These are phyloP conservation scores for Azolla pinnata DNA, from an alignment of 75 land plant genomes.

Conservation along the genomic window DNA sequence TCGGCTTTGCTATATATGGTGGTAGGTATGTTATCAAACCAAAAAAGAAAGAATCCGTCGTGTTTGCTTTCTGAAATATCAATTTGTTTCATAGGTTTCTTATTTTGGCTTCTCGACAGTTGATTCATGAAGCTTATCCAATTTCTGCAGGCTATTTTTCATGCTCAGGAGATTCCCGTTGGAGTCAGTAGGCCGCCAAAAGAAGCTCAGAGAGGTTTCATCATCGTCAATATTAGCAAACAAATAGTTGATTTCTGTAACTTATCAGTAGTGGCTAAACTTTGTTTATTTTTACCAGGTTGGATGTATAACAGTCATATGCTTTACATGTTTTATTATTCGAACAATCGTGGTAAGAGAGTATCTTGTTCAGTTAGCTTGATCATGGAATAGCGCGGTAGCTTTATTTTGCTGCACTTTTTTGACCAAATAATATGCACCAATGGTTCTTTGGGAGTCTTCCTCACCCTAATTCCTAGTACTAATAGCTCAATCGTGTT, in stretches of 20 bases:
- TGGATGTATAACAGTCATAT: slow-evolving; percentile 88
- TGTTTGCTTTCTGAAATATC: not conserved
- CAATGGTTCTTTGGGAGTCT: too few species aligned
- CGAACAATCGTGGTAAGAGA: slow-evolving; percentile 80
- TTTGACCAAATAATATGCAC: too few species aligned
- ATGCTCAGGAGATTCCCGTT: slow-evolving; percentile 95
- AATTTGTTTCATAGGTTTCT: not conserved
- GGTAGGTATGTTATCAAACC: slow-evolving; percentile 89
- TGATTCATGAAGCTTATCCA: not conserved
- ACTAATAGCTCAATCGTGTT: too few species aligned
- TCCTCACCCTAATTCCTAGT: too few species aligned
- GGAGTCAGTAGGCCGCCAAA: slow-evolving; percentile 88
- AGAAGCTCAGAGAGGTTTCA: slow-evolving; percentile 97
- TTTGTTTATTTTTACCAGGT: slow-evolving; percentile 31
- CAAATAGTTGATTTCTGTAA: too few species aligned
- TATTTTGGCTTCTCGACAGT: not conserved
- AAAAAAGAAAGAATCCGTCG: not conserved
- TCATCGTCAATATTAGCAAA: too few species aligned
- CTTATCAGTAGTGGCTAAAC: too few species aligned
- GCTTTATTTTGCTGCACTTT: too few species aligned
- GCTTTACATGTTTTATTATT: slow-evolving; percentile 72
- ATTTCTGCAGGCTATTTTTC: slow-evolving; percentile 53
- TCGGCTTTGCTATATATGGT: slow-evolving; percentile 77
- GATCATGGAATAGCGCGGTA: not conserved
- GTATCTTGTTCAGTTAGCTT: not conserved